A percentile compares a stretch with the other conserved stretches of the same genome.
Conservation (phyloP, 2,329 filamentous ascomycete species). For the Neofusicoccum sp. region DNA sequence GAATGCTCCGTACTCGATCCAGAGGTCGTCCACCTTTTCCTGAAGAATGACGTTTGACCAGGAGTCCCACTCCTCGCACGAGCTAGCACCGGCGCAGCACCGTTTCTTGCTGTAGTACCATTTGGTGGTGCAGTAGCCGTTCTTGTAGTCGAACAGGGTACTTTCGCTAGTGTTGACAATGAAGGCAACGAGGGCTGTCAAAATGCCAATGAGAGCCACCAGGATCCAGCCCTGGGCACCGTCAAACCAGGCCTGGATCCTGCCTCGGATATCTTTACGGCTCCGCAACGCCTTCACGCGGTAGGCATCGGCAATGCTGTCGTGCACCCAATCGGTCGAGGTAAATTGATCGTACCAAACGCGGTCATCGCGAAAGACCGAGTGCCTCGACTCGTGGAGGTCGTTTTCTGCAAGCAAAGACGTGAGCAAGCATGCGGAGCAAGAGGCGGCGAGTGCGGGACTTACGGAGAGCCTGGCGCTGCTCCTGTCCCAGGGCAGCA, state of each 20-base stretch:
- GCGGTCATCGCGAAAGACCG: constrained; percentile 76
- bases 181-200: constrained; percentile 86
- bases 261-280: constrained; percentile 83
- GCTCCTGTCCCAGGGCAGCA: constrained; percentile 60
- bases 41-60: constrained; percentile 65
- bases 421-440: not conserved
- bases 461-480: constrained; percentile 43
- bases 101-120: constrained; percentile 75
- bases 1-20: constrained; percentile 79
- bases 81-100: constrained; percentile 60
- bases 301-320: constrained; percentile 92
- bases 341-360: constrained; percentile 99
- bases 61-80: constrained; percentile 62
- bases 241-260: constrained; percentile 75
- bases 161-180: constrained; percentile 85
- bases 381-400: constrained; percentile 66
- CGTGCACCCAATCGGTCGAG: constrained; percentile 97
- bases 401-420: constrained; percentile 44
- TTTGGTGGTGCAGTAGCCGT: constrained; percentile 72
- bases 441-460: not conserved
- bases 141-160: constrained; percentile 85
- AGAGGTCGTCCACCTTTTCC: constrained; percentile 51
- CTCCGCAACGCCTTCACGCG: constrained; percentile 81
- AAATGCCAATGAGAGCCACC: constrained; percentile 83
- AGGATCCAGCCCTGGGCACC: constrained; percentile 92